Percentiles rank a stretch among this genome's conserved stretches.
Conservation (phyloP, 352 stramenopile species). For the Phytopythium aichiense region DNA sequence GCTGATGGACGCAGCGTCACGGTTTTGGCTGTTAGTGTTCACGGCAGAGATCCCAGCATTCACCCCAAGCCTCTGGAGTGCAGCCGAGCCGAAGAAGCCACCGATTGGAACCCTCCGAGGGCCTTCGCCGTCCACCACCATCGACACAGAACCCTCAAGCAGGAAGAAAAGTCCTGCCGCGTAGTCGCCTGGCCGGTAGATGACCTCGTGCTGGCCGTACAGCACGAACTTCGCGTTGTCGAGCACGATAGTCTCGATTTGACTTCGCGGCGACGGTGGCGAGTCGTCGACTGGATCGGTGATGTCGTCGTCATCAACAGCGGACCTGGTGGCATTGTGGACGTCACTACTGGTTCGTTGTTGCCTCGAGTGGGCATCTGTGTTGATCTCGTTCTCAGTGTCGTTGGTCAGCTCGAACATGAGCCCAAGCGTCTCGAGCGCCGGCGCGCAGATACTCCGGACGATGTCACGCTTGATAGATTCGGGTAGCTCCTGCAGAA, state of each 20-base stretch:
- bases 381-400: too few species aligned
- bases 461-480: conserved; percentile 58
- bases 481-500: conserved; percentile 46
- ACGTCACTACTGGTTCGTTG: not conserved
- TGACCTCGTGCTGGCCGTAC: conserved; percentile 56
- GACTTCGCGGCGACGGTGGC: conserved; percentile 12
- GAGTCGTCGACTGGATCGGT: not conserved
- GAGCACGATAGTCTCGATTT: conserved; percentile 44
- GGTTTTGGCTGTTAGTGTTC: not conserved
- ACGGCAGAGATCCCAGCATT: not conserved
- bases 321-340: not conserved
- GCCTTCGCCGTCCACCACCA: conserved; percentile 18
- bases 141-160: conserved; percentile 37
- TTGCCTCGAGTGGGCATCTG: not conserved
- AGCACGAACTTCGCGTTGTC: conserved; percentile 58
- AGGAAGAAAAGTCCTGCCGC: conserved; percentile 46
- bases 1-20: conserved; percentile 7
- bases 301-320: not conserved
- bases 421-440: conserved; percentile 36
- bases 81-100: conserved; percentile 44
- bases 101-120: conserved; percentile 32
- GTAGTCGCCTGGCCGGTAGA: conserved; percentile 52
- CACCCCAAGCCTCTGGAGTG: conserved; percentile 14
- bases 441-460: conserved; percentile 48
- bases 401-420: conserved; percentile 16